Conservation (phyloP, 129 eudicot genomes). For the Helianthus annuus region HanXRQr2.0-SUNRISE NC_035440.2:165604347-165604846, state of each 20-base stretch:
- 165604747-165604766: conserved; percentile 1
- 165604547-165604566: conserved; percentile 62
- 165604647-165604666: conserved; percentile 37
- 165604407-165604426: conserved; percentile 36
- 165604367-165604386: conserved; percentile 49
- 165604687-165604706: conserved; percentile 27
- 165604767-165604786: not conserved
- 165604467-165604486: conserved; percentile 42
- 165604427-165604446: not conserved
- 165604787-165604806: conserved; percentile 1
- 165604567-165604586: conserved; percentile 49
- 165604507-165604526: conserved; percentile 49
- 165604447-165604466: conserved; percentile 28
- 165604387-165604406: conserved; percentile 40
- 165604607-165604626: conserved; percentile 34
- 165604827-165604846: no score
- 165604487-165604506: conserved; percentile 54
- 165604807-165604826: not conserved
- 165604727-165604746: not conserved
- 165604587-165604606: conserved; percentile 48
- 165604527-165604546: conserved; percentile 41
- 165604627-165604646: conserved; percentile 43
- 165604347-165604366: conserved; percentile 36
- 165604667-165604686: conserved; percentile 45
- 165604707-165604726: not conserved